Evolutionary conservation across 345 rosid species (phyloP).

Genomic region (Combretum micranthum): DNA sequence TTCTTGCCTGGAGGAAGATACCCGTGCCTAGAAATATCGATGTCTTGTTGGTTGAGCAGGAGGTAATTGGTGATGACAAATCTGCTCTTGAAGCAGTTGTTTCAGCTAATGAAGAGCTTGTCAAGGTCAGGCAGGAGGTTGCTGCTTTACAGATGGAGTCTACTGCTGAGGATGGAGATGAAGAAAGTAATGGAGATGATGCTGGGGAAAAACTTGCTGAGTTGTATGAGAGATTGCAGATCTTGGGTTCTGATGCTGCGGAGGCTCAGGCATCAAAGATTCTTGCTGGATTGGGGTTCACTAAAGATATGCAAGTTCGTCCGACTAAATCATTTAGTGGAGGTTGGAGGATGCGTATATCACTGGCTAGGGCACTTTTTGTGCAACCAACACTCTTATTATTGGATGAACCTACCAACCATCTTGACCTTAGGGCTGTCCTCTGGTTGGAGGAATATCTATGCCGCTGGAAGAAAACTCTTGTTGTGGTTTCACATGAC

Average conservation of each 20-base stretch:
- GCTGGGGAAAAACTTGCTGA: constrained; percentile 80
- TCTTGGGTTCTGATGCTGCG: constrained; percentile 88
- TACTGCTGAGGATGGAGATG: constrained; percentile 25
- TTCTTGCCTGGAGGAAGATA: constrained; percentile 95
- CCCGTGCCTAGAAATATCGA: constrained; percentile 95
- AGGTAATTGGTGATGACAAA: constrained; percentile 86
- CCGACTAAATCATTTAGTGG: constrained; percentile 85
- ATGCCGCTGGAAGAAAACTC: constrained; percentile 87
- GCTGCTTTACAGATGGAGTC: constrained; percentile 42
- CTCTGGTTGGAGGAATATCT: constrained; percentile 93
- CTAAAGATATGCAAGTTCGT: constrained; percentile 82
- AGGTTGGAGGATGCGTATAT: constrained; percentile 99
- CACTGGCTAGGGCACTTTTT: constrained; percentile 91
- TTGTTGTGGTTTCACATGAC: constrained; percentile 94
- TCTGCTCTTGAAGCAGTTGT: constrained; percentile 87
- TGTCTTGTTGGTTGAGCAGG: constrained; percentile 92
- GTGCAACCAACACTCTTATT: constrained; percentile 86
- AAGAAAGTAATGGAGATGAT: constrained; percentile 42
- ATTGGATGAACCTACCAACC: constrained; percentile 96
- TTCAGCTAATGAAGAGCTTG: constrained; percentile 76
- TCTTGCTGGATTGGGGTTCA: constrained; percentile 92
- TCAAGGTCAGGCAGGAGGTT: constrained; percentile 63
- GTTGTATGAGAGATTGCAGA: constrained; percentile 77
- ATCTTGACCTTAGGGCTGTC: constrained; percentile 91
- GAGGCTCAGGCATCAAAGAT: constrained; percentile 94